These are phyloP conservation scores for Coemansia sp. DNA, from an alignment of 192 early-diverging fungal genomes.

Conservation along the genomic window DNA sequence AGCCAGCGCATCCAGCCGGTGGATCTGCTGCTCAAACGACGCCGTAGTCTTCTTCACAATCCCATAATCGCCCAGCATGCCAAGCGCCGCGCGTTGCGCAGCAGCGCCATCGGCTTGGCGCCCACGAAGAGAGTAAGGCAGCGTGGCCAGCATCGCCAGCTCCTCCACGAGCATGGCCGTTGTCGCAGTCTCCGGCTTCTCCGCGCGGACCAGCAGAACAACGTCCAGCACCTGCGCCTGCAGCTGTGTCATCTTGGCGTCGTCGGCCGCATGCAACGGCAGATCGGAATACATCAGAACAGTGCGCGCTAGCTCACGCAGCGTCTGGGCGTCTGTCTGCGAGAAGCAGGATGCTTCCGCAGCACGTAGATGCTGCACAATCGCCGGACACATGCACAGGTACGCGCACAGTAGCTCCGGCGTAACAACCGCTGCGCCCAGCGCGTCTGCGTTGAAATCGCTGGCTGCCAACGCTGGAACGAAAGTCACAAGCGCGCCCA, in stretches of 20 bases:
- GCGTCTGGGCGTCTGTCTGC: slow-evolving; percentile 13
- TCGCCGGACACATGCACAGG: slow-evolving; percentile 15
- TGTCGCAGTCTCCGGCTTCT: slow-evolving; percentile 8
- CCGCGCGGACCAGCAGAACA: slow-evolving; percentile 22
- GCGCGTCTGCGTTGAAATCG: slow-evolving; percentile 12
- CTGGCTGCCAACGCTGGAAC: slow-evolving; percentile 4
- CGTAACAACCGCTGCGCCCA: slow-evolving; percentile 16
- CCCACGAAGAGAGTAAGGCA: slow-evolving; percentile 16
- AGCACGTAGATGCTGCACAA: slow-evolving; percentile 6
- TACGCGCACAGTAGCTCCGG: slow-evolving; percentile 34
- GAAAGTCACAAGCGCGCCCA: slow-evolving; percentile 8
- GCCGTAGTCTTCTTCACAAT: neutral
- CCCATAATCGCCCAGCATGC: neutral
- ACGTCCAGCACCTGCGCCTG: slow-evolving; percentile 70
- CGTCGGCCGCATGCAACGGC: slow-evolving; percentile 41
- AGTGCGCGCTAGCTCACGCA: slow-evolving; percentile 18
- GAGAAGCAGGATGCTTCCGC: neutral
- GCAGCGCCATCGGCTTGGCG: neutral
- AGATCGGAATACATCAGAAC: slow-evolving; percentile 26
- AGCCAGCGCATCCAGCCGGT: neutral
- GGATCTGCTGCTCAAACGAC: slow-evolving; percentile 13
- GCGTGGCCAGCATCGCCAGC: slow-evolving; percentile 32
- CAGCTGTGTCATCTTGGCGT: slow-evolving; percentile 63
- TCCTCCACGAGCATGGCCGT: slow-evolving; percentile 23
- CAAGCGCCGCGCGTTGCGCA: neutral